A percentile compares a stretch with the other conserved stretches of the same genome.
Conservation (phyloP, 2,329 filamentous ascomycete genomes). For the Albophoma yamanashiensis region DNA sequence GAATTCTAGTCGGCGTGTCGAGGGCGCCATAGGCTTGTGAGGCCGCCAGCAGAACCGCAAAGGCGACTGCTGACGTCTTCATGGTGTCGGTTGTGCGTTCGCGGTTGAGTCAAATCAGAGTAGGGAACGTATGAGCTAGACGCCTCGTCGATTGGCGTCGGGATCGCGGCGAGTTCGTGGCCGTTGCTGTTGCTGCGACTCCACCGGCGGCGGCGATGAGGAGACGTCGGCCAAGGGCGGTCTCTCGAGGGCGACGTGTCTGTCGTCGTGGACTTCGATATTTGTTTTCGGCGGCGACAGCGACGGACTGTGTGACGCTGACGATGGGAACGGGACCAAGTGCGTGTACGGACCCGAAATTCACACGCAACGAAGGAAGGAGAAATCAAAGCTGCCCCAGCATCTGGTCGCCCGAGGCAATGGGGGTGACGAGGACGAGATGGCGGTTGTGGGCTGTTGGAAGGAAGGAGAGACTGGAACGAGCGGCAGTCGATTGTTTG, state of each 20-base stretch:
- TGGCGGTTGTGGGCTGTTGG: slow-evolving; percentile 17
- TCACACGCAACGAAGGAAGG: background rate
- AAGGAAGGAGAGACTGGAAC: slow-evolving; percentile 30
- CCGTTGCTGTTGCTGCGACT: background rate
- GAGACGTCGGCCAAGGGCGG: background rate
- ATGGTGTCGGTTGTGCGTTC: slow-evolving; percentile 8
- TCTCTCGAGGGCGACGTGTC: background rate
- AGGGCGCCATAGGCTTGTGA: slow-evolving; percentile 12
- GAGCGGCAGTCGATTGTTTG: slow-evolving; percentile 26
- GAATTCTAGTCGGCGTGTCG: slow-evolving; percentile 5
- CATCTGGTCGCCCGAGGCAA: background rate
- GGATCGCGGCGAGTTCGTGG: background rate
- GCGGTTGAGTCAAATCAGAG: background rate
- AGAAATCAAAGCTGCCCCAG: background rate
- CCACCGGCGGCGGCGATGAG: background rate
- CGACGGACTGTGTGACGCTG: background rate
- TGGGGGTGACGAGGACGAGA: background rate
- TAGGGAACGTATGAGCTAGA: slow-evolving; percentile 8
- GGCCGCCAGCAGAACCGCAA: slow-evolving; percentile 17
- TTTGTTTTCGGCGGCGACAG: background rate
- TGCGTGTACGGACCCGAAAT: background rate
- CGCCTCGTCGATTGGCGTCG: background rate
- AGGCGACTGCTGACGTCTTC: slow-evolving; percentile 18
- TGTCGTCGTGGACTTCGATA: background rate
- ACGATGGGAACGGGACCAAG: background rate